A percentile compares a stretch with the other conserved stretches of the same genome.
phyloP scores from a whole-genome alignment of 2,329 filamentous ascomycete genomes.

The Fonsecaea erecta region DNA sequence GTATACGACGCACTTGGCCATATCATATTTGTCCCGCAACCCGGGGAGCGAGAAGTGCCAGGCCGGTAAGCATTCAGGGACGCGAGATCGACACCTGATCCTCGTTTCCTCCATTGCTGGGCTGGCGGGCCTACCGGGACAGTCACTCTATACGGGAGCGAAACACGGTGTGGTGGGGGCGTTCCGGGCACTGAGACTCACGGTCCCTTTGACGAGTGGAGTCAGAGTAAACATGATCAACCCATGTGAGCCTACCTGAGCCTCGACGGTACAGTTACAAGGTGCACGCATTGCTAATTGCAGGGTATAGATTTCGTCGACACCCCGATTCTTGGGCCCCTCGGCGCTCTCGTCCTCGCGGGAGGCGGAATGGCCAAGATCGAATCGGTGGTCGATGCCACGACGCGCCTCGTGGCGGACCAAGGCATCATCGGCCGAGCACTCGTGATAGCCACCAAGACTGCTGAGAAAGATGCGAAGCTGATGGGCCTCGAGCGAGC shows the following conservation, averaged over 20 bases:
- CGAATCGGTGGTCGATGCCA: slow-evolving; percentile 67
- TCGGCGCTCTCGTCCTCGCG: slow-evolving; percentile 59
- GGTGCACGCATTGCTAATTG: background rate
- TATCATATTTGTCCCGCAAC: slow-evolving; percentile 55
- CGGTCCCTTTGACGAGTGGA: slow-evolving; percentile 53
- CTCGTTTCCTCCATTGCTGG: slow-evolving; percentile 68
- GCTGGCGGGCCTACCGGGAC: slow-evolving; percentile 47
- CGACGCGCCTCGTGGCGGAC: slow-evolving; percentile 65
- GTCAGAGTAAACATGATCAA: slow-evolving; percentile 69
- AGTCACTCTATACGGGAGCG: slow-evolving; percentile 62
- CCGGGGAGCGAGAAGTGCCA: slow-evolving; percentile 50
- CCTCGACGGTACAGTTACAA: background rate
- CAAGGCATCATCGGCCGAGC: slow-evolving; percentile 61
- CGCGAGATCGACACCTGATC: slow-evolving; percentile 64
- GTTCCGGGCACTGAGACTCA: slow-evolving; percentile 63
- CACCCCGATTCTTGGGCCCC: slow-evolving; percentile 60
- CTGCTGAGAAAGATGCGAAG: slow-evolving; percentile 48
- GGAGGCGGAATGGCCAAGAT: slow-evolving; percentile 60
- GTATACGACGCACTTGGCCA: slow-evolving; percentile 68
- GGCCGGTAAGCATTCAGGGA: slow-evolving; percentile 35
- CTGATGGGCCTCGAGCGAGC: slow-evolving; percentile 25
- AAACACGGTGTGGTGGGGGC: slow-evolving; percentile 71
- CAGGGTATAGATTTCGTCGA: slow-evolving; percentile 59
- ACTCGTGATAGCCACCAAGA: slow-evolving; percentile 62
- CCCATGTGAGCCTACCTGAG: slow-evolving; percentile 56